Evolutionary conservation across 2,329 filamentous ascomycete species (phyloP).

Genomic region (Xylaria sp.): DNA sequence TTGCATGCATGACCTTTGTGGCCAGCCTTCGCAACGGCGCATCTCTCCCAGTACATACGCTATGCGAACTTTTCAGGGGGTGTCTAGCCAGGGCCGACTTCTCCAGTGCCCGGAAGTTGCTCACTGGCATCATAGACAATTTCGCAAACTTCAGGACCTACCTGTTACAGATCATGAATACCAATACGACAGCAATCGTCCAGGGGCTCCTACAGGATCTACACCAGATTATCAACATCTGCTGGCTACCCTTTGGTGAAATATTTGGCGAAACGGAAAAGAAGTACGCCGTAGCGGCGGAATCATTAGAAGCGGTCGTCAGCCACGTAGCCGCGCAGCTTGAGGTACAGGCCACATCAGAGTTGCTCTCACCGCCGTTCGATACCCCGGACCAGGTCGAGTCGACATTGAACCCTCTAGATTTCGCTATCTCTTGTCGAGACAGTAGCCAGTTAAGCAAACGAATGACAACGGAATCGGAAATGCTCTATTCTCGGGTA

Average conservation of each 20-base stretch:
- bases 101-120: slow-evolving; percentile 32
- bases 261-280: slow-evolving; percentile 20
- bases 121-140: slow-evolving; percentile 35
- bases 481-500: slow-evolving; percentile 21
- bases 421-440: slow-evolving; percentile 23
- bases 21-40: slow-evolving; percentile 36
- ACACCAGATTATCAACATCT: slow-evolving; percentile 34
- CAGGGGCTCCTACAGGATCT: slow-evolving; percentile 33
- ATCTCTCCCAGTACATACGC: slow-evolving; percentile 31
- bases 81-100: slow-evolving; percentile 34
- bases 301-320: slow-evolving; percentile 22
- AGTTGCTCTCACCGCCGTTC: slow-evolving; percentile 2
- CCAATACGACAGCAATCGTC: slow-evolving; percentile 24
- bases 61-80: slow-evolving; percentile 36
- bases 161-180: slow-evolving; percentile 26
- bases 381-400: slow-evolving; percentile 14
- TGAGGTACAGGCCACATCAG: slow-evolving; percentile 24
- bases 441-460: slow-evolving; percentile 20
- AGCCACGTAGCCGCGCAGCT: slow-evolving; percentile 20
- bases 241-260: slow-evolving; percentile 29
- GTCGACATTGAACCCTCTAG: slow-evolving; percentile 16
- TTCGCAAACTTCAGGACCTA: slow-evolving; percentile 28
- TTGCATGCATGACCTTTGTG: slow-evolving; percentile 39
- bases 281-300: slow-evolving; percentile 5
- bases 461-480: slow-evolving; percentile 6